Evolutionary conservation across 2,329 filamentous ascomycete genomes (phyloP).

Genomic region (Calycina herbarum): DNA sequence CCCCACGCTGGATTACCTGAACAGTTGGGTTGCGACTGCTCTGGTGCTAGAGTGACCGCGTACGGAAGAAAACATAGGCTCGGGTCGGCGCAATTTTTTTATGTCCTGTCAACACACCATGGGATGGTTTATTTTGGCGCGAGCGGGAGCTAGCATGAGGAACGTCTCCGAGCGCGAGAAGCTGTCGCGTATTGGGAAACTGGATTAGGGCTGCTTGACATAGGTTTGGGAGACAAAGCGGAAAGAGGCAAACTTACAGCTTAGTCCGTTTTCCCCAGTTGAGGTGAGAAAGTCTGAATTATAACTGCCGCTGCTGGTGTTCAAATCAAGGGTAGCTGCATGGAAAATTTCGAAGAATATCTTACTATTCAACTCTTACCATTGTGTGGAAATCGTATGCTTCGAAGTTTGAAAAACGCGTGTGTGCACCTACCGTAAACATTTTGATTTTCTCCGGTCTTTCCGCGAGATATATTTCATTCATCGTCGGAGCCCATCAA

Average conservation of each 20-base stretch:
- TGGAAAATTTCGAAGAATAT: neutral
- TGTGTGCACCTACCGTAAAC: neutral
- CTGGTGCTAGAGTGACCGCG: neutral
- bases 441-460: neutral
- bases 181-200: slow-evolving; percentile 1
- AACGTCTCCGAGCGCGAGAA: neutral
- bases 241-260: neutral
- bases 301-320: neutral
- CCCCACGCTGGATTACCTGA: neutral
- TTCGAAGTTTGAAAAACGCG: neutral
- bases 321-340: neutral
- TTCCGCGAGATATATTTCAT: slow-evolving; percentile 27
- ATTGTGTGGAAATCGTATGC: neutral
- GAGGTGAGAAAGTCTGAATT: neutral
- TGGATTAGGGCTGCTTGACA: neutral
- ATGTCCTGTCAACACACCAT: neutral
- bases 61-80: neutral
- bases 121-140: slow-evolving; percentile 3
- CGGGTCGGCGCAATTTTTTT: neutral
- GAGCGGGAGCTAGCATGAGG: neutral
- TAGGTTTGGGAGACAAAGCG: neutral
- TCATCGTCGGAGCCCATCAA: slow-evolving; percentile 76
- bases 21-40: neutral
- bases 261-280: neutral
- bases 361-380: neutral